phyloP scores from a whole-genome alignment of 176 grass and related monocot species.

The Avena eriantha region DNA sequence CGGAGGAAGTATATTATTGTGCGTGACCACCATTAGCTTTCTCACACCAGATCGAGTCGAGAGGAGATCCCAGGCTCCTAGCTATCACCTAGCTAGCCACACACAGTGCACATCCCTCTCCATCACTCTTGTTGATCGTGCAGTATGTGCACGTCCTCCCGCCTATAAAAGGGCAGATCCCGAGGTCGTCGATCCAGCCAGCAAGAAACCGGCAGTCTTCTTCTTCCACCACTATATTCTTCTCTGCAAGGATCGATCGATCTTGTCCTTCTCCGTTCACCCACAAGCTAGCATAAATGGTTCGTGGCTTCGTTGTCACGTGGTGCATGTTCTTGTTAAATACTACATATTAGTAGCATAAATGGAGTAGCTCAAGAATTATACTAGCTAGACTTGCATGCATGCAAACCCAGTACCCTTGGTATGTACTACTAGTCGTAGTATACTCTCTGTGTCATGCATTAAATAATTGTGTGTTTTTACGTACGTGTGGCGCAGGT shows the following conservation, averaged over 20 bases:
- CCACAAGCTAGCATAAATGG: slow-evolving; percentile 24
- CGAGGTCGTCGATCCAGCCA: slow-evolving; percentile 22
- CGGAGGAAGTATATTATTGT: slow-evolving; percentile 52
- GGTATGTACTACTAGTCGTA: no score
- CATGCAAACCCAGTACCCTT: neutral
- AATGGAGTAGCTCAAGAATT: neutral
- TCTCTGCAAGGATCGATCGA: neutral
- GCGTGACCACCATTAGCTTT: slow-evolving; percentile 7
- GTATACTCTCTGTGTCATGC: no score
- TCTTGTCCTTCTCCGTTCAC: neutral
- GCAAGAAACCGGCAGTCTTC: slow-evolving; percentile 1
- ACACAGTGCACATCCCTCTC: slow-evolving; percentile 44
- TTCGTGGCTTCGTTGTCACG: neutral
- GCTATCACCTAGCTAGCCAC: neutral
- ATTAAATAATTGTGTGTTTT: neutral
- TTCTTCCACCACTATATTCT: neutral
- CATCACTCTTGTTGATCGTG: slow-evolving; percentile 3
- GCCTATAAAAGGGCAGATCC: slow-evolving; percentile 46
- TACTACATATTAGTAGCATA: neutral
- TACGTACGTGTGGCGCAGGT: neutral
- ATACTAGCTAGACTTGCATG: slow-evolving; percentile 8
- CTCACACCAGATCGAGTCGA: neutral
- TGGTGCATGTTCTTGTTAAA: neutral
- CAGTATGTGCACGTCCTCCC: neutral
- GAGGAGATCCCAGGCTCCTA: slow-evolving; percentile 8